Evolutionary conservation across 2,329 filamentous ascomycete species (phyloP).

Genomic region (Colletotrichum horii): DNA sequence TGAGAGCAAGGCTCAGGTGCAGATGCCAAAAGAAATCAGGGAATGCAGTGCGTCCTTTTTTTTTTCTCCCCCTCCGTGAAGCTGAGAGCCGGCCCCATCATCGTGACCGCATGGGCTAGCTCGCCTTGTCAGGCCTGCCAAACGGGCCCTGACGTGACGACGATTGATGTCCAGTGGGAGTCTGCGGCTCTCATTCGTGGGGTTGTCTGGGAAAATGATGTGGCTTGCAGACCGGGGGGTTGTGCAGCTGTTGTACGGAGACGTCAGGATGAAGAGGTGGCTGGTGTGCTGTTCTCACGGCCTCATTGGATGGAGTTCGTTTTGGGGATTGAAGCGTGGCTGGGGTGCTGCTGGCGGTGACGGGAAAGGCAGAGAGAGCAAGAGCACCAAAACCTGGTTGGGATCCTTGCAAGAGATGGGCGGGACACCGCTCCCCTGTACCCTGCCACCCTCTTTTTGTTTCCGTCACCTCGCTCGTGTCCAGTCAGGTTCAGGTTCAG

Average conservation of each 20-base stretch:
- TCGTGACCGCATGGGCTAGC: neutral
- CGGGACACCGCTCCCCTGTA: neutral
- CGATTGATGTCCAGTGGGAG: neutral
- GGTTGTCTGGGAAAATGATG: neutral
- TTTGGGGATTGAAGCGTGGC: neutral
- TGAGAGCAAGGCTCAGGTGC: neutral
- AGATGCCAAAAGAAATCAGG: neutral
- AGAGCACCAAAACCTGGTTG: neutral
- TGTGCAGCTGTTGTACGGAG: neutral
- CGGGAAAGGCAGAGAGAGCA: neutral
- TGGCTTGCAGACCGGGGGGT: neutral
- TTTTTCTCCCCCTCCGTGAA: neutral
- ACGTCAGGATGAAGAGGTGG: neutral
- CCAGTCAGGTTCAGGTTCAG: neutral
- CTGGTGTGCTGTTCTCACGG: neutral
- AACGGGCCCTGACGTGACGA: neutral
- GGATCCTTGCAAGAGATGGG: neutral
- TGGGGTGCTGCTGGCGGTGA: constrained; percentile 2
- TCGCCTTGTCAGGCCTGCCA: neutral
- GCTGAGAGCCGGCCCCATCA: neutral
- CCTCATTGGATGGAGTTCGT: neutral
- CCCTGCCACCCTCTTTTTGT: constrained; percentile 11
- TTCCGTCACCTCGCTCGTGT: neutral
- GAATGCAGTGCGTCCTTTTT: neutral
- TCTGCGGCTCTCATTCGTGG: neutral